phyloP scores from a whole-genome alignment of 306 rosid species.

The Pueraria montana region DNA sequence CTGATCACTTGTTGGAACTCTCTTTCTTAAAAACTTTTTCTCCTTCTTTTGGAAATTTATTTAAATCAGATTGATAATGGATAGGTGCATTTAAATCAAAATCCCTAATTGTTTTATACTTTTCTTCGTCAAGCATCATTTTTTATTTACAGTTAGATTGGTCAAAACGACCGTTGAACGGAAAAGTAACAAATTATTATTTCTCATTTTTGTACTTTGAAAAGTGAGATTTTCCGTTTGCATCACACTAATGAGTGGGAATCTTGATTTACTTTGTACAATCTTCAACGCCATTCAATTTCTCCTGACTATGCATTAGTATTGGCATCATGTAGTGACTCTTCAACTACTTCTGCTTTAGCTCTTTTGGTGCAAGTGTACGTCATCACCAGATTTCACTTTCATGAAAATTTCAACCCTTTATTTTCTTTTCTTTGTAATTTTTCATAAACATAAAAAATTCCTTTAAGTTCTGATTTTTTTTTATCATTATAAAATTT shows the following conservation, averaged over 20 bases:
- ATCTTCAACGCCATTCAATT: neutral
- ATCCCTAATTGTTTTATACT: neutral
- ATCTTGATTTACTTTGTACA: neutral
- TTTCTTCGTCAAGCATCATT: neutral
- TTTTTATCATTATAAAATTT: too few species aligned
- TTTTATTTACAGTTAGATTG: too few species aligned
- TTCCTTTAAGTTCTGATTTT: too few species aligned
- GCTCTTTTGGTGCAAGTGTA: neutral
- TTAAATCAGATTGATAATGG: neutral
- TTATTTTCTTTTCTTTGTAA: neutral
- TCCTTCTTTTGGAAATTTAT: neutral
- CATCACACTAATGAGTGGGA: neutral
- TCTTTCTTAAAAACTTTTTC: neutral
- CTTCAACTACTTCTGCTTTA: slow-evolving; percentile 2
- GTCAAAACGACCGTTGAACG: too few species aligned
- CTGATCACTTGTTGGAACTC: neutral
- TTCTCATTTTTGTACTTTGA: too few species aligned
- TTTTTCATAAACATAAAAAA: neutral
- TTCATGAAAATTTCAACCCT: neutral
- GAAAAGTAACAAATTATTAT: too few species aligned
- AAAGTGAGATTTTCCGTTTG: too few species aligned
- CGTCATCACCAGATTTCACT: neutral
- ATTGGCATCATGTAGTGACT: neutral
- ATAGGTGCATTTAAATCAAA: neutral
- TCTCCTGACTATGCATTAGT: neutral